A percentile compares a stretch with the other conserved stretches of the same genome.
These are phyloP conservation scores for Debaryomyces fabryi DNA, from an alignment of 1,139 yeast species.

Conservation along the genomic window DNA sequence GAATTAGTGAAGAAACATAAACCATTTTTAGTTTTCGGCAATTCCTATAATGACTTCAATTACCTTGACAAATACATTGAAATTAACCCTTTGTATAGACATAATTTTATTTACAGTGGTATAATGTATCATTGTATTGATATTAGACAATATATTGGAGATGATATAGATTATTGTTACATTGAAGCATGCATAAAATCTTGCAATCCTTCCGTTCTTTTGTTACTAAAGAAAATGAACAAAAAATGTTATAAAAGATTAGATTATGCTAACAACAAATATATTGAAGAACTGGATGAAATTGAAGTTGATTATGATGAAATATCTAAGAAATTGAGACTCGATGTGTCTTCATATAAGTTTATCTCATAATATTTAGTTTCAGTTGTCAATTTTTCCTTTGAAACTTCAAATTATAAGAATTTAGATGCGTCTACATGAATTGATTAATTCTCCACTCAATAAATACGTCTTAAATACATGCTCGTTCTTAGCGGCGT, in stretches of 20 bases:
- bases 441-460: neutral
- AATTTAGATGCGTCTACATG: neutral
- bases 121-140: neutral
- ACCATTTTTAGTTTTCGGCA: neutral
- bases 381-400: neutral
- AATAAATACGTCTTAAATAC: neutral
- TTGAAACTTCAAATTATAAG: neutral
- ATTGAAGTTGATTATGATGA: neutral
- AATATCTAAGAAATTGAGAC: neutral
- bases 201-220: neutral
- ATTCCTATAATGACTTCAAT: neutral
- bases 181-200: slow-evolving; percentile 1
- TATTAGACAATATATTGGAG: neutral
- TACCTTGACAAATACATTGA: neutral
- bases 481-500: neutral
- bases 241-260: neutral
- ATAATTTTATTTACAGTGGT: neutral
- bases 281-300: neutral
- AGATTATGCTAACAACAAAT: neutral
- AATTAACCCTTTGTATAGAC: neutral
- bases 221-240: neutral
- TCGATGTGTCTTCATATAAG: neutral
- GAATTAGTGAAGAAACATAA: neutral
- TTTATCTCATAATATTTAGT: neutral
- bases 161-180: neutral